Percentiles rank a stretch among this genome's conserved stretches.
phyloP scores from a whole-genome alignment of 768 basidiomycete species.

The Cyathus striatus region DNA sequence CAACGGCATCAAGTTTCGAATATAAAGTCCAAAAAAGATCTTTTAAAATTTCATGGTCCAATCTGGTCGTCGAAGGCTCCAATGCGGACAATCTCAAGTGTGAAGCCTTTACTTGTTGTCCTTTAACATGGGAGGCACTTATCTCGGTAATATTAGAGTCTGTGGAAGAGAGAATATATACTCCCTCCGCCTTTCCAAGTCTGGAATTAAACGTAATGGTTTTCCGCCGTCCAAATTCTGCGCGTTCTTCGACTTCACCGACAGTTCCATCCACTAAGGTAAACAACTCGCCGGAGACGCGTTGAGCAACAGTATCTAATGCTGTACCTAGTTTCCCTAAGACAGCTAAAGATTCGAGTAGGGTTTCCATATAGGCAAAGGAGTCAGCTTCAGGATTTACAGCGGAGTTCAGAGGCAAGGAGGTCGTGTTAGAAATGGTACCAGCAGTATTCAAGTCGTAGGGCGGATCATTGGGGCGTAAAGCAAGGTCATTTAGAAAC shows the following conservation, averaged over 20 bases:
- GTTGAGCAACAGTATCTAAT: conserved; percentile 79
- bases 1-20: conserved; percentile 91
- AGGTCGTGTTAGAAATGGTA: conserved; percentile 10
- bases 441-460: conserved; percentile 43
- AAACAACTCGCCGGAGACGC: conserved; percentile 80
- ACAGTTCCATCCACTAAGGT: conserved; percentile 80
- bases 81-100: conserved; percentile 64
- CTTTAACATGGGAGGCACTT: neutral
- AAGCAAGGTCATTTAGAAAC: conserved; percentile 59
- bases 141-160: neutral
- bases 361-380: conserved; percentile 87
- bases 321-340: conserved; percentile 84
- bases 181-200: conserved; percentile 40
- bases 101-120: conserved; percentile 38
- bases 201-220: conserved; percentile 29
- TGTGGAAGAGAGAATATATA: conserved; percentile 37
- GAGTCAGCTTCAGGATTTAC: conserved; percentile 88
- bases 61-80: conserved; percentile 65
- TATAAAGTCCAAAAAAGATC: conserved; percentile 98
- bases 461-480: conserved; percentile 77
- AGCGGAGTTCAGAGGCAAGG: conserved; percentile 13
- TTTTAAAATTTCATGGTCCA: conserved; percentile 79
- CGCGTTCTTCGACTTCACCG: conserved; percentile 89
- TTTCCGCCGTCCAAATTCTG: conserved; percentile 65
- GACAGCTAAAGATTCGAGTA: conserved; percentile 89